A percentile compares a stretch with the other conserved stretches of the same genome.
Conservation (phyloP, 2,329 filamentous ascomycete genomes). For the Paracamarosporium sp. region DNA sequence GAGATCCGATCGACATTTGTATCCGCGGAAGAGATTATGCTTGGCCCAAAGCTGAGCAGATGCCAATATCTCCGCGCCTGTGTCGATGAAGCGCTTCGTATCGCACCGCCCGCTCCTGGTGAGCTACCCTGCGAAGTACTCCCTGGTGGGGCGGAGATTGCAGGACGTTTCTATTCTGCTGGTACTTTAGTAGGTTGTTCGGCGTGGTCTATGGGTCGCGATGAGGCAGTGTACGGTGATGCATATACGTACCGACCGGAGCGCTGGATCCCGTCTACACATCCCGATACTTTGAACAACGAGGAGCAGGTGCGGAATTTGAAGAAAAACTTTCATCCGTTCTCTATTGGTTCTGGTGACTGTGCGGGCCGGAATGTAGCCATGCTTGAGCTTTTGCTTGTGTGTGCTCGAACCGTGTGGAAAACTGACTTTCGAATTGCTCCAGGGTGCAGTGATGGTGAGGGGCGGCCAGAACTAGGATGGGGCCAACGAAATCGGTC, state of each 20-base stretch:
- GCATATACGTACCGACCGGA: constrained; percentile 12
- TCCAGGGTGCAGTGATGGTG: not conserved
- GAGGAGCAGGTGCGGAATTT: constrained; percentile 6
- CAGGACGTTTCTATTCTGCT: constrained; percentile 15
- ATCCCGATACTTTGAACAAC: not conserved
- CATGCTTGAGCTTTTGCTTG: constrained; percentile 10
- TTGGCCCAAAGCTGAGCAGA: constrained; percentile 4
- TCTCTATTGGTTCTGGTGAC: constrained; percentile 16
- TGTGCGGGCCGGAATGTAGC: constrained; percentile 17
- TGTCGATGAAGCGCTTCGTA: constrained; percentile 14
- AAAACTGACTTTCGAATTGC: constrained; percentile 6
- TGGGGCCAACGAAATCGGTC: constrained; percentile 1
- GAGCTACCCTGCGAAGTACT: constrained; percentile 16
- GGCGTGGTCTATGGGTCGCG: constrained; percentile 15
- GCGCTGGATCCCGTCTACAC: constrained; percentile 13
- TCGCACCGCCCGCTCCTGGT: constrained; percentile 11
- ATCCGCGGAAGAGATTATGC: constrained; percentile 8
- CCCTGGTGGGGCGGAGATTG: constrained; percentile 19
- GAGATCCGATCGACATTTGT: constrained; percentile 14
- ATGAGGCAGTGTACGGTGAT: constrained; percentile 14
- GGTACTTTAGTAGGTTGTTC: constrained; percentile 20
- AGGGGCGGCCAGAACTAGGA: constrained; percentile 1
- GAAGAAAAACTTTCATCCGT: constrained; percentile 13
- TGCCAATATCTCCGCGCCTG: constrained; percentile 18
- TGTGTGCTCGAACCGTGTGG: constrained; percentile 11